A percentile compares a stretch with the other conserved stretches of the same genome.
Conservation (phyloP, 2,329 filamentous ascomycete genomes). For the Sarocladium strictum region DNA sequence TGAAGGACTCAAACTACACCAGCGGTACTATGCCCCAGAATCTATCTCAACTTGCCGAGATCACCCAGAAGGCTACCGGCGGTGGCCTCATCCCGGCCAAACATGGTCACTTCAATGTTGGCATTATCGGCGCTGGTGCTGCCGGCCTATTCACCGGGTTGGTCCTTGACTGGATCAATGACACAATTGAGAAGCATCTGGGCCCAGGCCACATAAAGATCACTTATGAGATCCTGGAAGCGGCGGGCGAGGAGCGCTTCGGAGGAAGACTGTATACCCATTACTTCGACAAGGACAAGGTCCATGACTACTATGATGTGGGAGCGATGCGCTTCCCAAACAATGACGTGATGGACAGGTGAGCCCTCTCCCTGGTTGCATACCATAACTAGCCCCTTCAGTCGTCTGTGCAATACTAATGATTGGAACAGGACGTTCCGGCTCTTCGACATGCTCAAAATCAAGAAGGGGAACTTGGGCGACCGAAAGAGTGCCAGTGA, state of each 20-base stretch:
- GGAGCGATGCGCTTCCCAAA: conserved; percentile 34
- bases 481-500: background rate
- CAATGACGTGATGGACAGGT: conserved; percentile 11
- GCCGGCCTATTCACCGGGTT: conserved; percentile 29
- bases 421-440: conserved; percentile 19
- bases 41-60: background rate
- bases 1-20: background rate
- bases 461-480: background rate
- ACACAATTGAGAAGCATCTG: conserved; percentile 10
- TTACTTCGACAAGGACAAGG: conserved; percentile 19
- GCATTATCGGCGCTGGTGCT: conserved; percentile 30
- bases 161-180: conserved; percentile 22
- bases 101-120: conserved; percentile 13
- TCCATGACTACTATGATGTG: conserved; percentile 34
- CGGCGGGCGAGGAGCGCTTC: conserved; percentile 17
- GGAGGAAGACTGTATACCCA: conserved; percentile 30
- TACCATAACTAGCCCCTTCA: no score
- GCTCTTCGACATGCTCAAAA: conserved; percentile 4
- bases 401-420: no score
- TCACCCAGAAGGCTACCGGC: background rate
- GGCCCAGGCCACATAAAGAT: conserved; percentile 12
- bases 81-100: background rate
- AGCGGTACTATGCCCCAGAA: background rate
- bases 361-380: background rate
- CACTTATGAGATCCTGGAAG: conserved; percentile 27